Percentiles rank a stretch among this genome's conserved stretches.
These are phyloP conservation scores for Neofusicoccum laricinum DNA, from an alignment of 2,329 filamentous ascomycete species.

Conservation along the genomic window DNA sequence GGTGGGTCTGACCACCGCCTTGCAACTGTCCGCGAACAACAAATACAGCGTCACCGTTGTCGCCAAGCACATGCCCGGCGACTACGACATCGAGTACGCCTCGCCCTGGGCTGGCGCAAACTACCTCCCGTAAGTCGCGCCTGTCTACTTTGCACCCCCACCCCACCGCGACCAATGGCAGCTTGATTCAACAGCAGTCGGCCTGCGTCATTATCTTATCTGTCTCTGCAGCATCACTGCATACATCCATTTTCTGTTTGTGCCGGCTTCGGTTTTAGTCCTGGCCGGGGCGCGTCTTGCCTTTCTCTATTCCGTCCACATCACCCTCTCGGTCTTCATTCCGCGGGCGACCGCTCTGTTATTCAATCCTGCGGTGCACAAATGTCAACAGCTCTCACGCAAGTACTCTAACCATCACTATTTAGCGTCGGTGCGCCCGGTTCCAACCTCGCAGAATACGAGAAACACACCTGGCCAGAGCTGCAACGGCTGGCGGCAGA, in stretches of 20 bases:
- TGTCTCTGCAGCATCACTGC: too few relatives aligned
- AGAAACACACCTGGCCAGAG: conserved; percentile 46
- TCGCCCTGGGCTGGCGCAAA: conserved; percentile 89
- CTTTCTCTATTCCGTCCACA: too few relatives aligned
- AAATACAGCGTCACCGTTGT: conserved; percentile 65
- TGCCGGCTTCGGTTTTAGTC: too few relatives aligned
- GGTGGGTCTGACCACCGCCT: conserved; percentile 63
- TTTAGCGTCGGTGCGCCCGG: conserved; percentile 39
- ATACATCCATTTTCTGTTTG: neutral
- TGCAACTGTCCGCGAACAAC: conserved; percentile 57
- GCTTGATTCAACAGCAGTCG: too few relatives aligned
- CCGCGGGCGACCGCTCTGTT: too few relatives aligned
- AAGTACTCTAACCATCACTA: neutral
- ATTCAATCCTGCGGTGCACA: neutral
- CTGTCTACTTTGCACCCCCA: neutral
- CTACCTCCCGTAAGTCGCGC: conserved; percentile 52
- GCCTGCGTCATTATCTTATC: too few relatives aligned
- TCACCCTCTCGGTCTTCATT: neutral
- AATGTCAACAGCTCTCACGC: neutral
- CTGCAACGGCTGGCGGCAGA: conserved; percentile 49
- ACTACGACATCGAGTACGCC: conserved; percentile 87
- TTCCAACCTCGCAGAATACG: conserved; percentile 38
- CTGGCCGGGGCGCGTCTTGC: too few relatives aligned
- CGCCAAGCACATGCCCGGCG: conserved; percentile 88
- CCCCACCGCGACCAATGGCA: too few relatives aligned